Evolutionary conservation across 164 flowering plant genomes (phyloP).

Genomic region (Liriodendron chinense): DNA sequence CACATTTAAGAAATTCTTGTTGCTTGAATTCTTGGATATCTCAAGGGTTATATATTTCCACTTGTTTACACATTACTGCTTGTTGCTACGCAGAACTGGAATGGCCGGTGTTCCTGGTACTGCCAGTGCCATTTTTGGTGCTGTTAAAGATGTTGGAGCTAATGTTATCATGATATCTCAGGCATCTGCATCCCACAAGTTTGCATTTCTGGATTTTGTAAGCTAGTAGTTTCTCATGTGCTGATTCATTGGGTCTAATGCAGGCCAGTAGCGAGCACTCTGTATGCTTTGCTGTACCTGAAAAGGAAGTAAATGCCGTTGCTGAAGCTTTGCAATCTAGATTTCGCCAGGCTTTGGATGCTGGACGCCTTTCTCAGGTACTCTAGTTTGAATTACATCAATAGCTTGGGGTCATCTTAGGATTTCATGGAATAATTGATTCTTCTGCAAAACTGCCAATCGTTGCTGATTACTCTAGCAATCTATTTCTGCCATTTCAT

Average conservation of each 20-base stretch:
- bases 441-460: background rate
- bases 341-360: constrained; percentile 82
- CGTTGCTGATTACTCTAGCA: background rate
- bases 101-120: constrained; percentile 99
- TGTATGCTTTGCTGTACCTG: constrained; percentile 99
- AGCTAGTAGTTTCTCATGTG: background rate
- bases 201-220: background rate
- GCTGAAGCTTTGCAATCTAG: constrained; percentile 76
- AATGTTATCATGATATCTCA: constrained; percentile 99
- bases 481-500: background rate
- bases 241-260: constrained; percentile 20
- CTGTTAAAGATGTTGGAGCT: constrained; percentile 97
- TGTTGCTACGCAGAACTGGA: constrained; percentile 66
- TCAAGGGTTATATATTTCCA: background rate
- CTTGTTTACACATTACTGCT: background rate
- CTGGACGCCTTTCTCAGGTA: constrained; percentile 97
- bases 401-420: background rate
- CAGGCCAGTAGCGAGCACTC: constrained; percentile 99
- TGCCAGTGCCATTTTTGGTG: constrained; percentile 83
- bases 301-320: constrained; percentile 89
- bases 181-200: constrained; percentile 32
- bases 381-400: background rate
- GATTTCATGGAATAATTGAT: background rate
- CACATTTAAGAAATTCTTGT: background rate
- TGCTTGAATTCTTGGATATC: background rate